These are phyloP conservation scores for Triticum timopheevii DNA, from an alignment of 176 grass and related monocot species.

Conservation along the genomic window DNA sequence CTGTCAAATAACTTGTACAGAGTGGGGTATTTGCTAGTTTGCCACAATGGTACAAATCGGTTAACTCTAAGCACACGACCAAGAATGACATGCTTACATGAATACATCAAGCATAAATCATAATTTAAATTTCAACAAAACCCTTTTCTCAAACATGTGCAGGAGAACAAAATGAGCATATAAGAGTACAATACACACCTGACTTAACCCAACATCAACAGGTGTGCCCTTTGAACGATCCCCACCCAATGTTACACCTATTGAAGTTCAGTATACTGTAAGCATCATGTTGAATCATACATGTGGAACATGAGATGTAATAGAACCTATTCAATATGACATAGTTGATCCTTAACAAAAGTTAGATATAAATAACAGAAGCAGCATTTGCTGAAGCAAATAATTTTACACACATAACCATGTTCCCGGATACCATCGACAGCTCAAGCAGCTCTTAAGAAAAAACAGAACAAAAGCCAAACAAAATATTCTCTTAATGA, in stretches of 20 bases:
- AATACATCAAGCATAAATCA: background rate
- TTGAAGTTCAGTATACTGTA: constrained; percentile 32
- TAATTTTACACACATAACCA: background rate
- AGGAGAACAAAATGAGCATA: background rate
- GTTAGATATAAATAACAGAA: background rate
- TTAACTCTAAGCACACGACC: background rate
- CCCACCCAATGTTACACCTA: constrained; percentile 84
- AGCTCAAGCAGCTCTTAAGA: background rate
- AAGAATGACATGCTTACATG: background rate
- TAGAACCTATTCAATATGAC: background rate
- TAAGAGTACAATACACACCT: constrained; percentile 52
- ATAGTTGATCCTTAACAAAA: background rate
- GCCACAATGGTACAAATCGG: background rate
- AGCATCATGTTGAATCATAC: constrained; percentile 35
- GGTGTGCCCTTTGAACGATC: constrained; percentile 69
- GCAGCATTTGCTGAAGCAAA: background rate
- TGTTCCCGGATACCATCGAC: background rate
- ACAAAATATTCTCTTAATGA: background rate
- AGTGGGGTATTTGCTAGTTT: too few species aligned
- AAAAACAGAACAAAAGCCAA: background rate
- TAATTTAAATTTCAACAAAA: constrained; percentile 9
- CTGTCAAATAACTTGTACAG: background rate
- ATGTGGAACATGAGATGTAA: background rate
- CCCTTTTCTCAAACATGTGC: background rate
- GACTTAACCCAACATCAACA: constrained; percentile 95